Conservation (phyloP, 257 asterid species). For the Linaria vulgaris region DNA sequence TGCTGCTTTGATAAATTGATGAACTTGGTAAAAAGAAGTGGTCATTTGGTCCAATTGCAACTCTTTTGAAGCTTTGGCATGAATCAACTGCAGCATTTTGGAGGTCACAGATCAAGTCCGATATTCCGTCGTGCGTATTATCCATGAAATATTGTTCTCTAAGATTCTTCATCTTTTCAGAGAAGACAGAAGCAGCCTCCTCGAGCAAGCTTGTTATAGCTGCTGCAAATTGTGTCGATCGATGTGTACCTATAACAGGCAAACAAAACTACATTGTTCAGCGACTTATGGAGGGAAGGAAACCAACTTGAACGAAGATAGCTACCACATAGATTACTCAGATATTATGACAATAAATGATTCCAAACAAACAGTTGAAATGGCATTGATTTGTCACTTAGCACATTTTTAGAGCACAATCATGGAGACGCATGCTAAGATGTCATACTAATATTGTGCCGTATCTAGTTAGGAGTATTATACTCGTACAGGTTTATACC, state of each 20-base stretch:
- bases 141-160: conserved; percentile 54
- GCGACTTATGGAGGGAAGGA: background rate
- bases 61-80: conserved; percentile 75
- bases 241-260: conserved; percentile 50
- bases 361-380: too few relatives aligned
- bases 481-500: too few relatives aligned
- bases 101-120: conserved; percentile 78
- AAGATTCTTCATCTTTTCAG: conserved; percentile 54
- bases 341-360: background rate
- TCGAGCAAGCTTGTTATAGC: conserved; percentile 63
- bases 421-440: too few relatives aligned
- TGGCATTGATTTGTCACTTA: too few relatives aligned
- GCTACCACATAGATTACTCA: background rate
- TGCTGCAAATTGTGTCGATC: conserved; percentile 46
- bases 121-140: conserved; percentile 50
- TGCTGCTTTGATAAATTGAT: conserved; percentile 41
- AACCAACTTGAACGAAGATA: background rate
- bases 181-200: conserved; percentile 56
- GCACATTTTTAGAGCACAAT: too few relatives aligned
- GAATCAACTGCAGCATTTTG: conserved; percentile 89
- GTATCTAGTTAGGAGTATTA: too few relatives aligned
- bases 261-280: conserved; percentile 1
- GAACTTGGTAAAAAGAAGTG: conserved; percentile 84
- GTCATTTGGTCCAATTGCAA: conserved; percentile 72
- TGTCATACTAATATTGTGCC: too few relatives aligned